A percentile compares a stretch with the other conserved stretches of the same genome.
phyloP scores from a whole-genome alignment of 2,329 filamentous ascomycete genomes.

The Venturia asperata region DNA sequence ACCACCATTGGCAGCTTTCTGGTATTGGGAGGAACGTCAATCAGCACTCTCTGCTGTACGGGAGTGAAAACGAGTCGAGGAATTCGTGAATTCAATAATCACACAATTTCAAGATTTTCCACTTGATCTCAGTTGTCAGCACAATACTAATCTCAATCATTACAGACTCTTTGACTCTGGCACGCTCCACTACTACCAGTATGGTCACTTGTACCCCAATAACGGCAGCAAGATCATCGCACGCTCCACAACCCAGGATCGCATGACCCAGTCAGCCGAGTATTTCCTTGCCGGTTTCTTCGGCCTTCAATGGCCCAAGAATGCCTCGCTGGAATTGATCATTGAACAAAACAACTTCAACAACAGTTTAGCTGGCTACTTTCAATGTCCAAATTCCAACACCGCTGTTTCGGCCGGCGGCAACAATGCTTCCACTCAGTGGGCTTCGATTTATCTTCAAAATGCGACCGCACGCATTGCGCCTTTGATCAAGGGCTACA shows the following conservation, averaged over 20 bases:
- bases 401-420: constrained; percentile 44
- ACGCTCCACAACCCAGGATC: constrained; percentile 66
- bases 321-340: constrained; percentile 64
- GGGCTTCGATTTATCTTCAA: constrained; percentile 57
- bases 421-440: constrained; percentile 49
- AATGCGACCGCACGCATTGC: constrained; percentile 57
- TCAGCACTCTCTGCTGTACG: too few species aligned
- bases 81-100: too few species aligned
- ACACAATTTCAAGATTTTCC: too few species aligned
- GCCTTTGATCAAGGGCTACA: constrained; percentile 46
- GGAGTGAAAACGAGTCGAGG: too few species aligned
- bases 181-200: constrained; percentile 65
- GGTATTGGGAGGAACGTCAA: too few species aligned
- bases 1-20: too few species aligned
- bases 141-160: background rate
- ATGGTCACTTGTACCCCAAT: constrained; percentile 60
- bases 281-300: constrained; percentile 77
- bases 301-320: constrained; percentile 64
- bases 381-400: constrained; percentile 57
- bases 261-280: constrained; percentile 70
- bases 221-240: constrained; percentile 65
- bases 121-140: background rate
- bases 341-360: constrained; percentile 60
- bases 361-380: constrained; percentile 62
- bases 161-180: constrained; percentile 56